These are phyloP conservation scores for Cronartium quercuum DNA, from an alignment of 1,284 basidiomycete species.

Conservation along the genomic window DNA sequence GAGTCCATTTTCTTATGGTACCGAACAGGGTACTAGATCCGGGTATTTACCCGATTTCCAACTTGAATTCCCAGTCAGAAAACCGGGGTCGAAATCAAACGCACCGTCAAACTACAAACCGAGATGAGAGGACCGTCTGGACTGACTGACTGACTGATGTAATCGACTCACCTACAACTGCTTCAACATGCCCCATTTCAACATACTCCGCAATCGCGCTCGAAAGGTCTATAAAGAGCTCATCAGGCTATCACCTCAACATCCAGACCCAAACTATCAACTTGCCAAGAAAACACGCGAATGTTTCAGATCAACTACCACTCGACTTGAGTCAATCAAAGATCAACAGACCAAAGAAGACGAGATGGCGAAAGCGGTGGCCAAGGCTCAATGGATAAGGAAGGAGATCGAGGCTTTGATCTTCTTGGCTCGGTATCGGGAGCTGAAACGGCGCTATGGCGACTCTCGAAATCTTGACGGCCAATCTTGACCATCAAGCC, in stretches of 20 bases:
- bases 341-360: constrained; percentile 6
- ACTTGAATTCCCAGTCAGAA: not conserved
- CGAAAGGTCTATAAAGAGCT: constrained; percentile 32
- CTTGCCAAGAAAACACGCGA: constrained; percentile 10
- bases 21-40: no score
- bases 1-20: no score
- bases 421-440: constrained; percentile 30
- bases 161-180: not conserved
- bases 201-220: constrained; percentile 10
- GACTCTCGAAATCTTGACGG: constrained; percentile 28
- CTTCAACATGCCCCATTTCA: not conserved
- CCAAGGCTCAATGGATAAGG: constrained; percentile 28
- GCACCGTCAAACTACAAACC: not conserved
- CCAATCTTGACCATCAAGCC: no score
- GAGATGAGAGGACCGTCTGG: not conserved
- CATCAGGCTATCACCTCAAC: constrained; percentile 8
- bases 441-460: constrained; percentile 33
- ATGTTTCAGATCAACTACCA: constrained; percentile 23
- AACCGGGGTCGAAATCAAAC: not conserved
- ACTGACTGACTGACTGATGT: not conserved
- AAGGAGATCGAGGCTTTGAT: constrained; percentile 37
- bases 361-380: constrained; percentile 27
- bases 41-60: no score
- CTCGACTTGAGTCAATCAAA: not conserved
- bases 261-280: constrained; percentile 28